Base-by-base conservation (phyloP, 2,329 filamentous ascomycete species). In the Lecanoromycetidae sp. region DNA sequence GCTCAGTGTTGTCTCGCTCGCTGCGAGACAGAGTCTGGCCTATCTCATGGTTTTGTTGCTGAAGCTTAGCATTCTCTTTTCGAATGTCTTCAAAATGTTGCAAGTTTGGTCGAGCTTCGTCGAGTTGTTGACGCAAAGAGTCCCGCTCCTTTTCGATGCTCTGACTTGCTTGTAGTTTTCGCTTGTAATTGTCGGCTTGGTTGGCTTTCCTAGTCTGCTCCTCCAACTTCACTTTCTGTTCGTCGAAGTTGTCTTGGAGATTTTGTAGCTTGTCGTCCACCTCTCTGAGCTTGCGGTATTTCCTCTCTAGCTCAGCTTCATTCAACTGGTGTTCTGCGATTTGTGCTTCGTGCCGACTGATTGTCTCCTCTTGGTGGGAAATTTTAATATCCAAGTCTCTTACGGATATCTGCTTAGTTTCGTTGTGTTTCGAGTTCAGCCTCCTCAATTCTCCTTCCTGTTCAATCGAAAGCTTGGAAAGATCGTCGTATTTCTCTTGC, bases 291-390 rank as follows among this genome's bases (percentile, higher is more conserved):
- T 65, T 63, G 49, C 69, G 64, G 15, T 65, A 65, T 54, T 70
- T 52, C 40, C 68, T 70, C 17, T 63, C 61, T 23, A 71, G 55
- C 23, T 63, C 63, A 51, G 68, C 66, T 5, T 67, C 62, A 49
- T 69, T 65, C 47, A 67, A 61, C 49, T 70, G 64, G 25, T 64
- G 56, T 26, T 72, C 68, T 48, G 82, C 75, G 9, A 81, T 64
- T 55, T 84, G 75, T 17, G 74, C 72, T 60, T 88, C 84, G 55
- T 86, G 76, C 20, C 71, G 74, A 32, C 79, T 77, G 57, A 88
- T 87, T 41, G 86, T 69, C 49, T 81, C 73, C 60, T 85, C 80
- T 57, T 83, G 79, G 17, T 49, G 48, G 10, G 49, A 51, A 5
- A 51, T 51, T 35, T 51, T 48, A 17, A 19, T 25, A 22, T 51